Evolutionary conservation across 768 basidiomycete species (phyloP).

Genomic region (Bullera alba): DNA sequence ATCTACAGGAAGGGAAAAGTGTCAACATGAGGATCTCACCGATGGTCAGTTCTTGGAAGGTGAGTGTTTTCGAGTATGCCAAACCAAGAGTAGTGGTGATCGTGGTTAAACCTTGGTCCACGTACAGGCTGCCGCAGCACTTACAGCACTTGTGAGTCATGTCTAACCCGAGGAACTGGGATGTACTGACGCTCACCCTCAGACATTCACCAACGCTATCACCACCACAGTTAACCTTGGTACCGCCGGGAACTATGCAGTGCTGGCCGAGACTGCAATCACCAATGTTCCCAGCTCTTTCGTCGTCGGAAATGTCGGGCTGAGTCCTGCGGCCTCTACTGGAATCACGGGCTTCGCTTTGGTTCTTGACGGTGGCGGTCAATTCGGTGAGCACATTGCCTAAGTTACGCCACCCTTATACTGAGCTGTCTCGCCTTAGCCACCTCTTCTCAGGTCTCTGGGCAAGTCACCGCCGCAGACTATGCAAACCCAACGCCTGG

Average conservation of each 20-base stretch:
- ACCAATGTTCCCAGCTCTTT: constrained; percentile 13
- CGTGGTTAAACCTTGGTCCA: too few species aligned
- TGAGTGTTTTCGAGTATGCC: too few species aligned
- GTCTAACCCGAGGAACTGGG: too few species aligned
- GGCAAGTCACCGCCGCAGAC: constrained; percentile 9
- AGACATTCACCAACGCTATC: neutral
- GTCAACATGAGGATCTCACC: too few species aligned
- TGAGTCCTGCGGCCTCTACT: constrained; percentile 9
- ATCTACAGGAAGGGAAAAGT: too few species aligned
- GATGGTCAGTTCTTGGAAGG: too few species aligned
- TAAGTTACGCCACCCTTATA: neutral
- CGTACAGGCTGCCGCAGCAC: too few species aligned
- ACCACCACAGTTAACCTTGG: constrained; percentile 11
- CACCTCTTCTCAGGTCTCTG: constrained; percentile 9
- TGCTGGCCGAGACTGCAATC: constrained; percentile 15
- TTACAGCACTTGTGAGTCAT: neutral
- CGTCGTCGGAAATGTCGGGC: constrained; percentile 15
- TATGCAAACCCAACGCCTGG: constrained; percentile 7
- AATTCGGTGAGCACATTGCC: constrained; percentile 3
- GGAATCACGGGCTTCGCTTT: constrained; percentile 9
- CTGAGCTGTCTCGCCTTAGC: neutral
- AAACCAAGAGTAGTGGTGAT: too few species aligned
- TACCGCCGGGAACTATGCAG: constrained; percentile 11
- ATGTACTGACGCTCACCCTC: too few species aligned
- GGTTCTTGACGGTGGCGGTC: constrained; percentile 1